Evolutionary conservation across 768 basidiomycete genomes (phyloP).

Genomic region (Lepiota subincarnata): DNA sequence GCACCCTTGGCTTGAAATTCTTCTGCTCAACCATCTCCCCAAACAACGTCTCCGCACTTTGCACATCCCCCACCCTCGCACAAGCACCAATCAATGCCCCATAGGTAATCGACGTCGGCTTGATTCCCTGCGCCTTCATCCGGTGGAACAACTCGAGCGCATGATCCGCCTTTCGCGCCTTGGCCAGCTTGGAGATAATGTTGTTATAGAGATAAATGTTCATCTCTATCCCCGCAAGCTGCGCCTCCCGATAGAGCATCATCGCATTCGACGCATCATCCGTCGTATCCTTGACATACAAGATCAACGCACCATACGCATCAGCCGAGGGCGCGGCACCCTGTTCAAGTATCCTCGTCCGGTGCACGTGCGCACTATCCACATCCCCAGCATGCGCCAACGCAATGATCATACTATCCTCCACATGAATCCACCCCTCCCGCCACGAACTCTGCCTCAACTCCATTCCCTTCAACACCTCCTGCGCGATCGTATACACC

Average conservation of each 20-base stretch:
- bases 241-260: slow-evolving; percentile 77
- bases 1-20: slow-evolving; percentile 84
- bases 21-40: slow-evolving; percentile 70
- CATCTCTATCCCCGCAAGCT: slow-evolving; percentile 61
- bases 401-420: slow-evolving; percentile 88
- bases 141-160: slow-evolving; percentile 84
- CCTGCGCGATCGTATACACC: slow-evolving; percentile 68
- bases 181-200: slow-evolving; percentile 92
- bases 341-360: slow-evolving; percentile 69
- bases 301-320: slow-evolving; percentile 88
- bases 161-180: slow-evolving; percentile 89
- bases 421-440: slow-evolving; percentile 71
- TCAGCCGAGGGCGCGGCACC: slow-evolving; percentile 81
- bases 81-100: slow-evolving; percentile 93
- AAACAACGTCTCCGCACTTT: slow-evolving; percentile 80
- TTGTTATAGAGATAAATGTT: slow-evolving; percentile 95
- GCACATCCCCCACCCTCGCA: slow-evolving; percentile 85
- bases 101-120: slow-evolving; percentile 85
- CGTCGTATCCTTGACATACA: slow-evolving; percentile 87
- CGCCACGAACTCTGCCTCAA: slow-evolving; percentile 14
- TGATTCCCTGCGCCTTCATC: slow-evolving; percentile 67
- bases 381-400: slow-evolving; percentile 78
- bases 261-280: slow-evolving; percentile 90
- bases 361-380: slow-evolving; percentile 77
- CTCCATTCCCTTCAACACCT: slow-evolving; percentile 44